Evolutionary conservation across 2,329 filamentous ascomycete genomes (phyloP).

Genomic region (Ophiostoma tasmaniense): DNA sequence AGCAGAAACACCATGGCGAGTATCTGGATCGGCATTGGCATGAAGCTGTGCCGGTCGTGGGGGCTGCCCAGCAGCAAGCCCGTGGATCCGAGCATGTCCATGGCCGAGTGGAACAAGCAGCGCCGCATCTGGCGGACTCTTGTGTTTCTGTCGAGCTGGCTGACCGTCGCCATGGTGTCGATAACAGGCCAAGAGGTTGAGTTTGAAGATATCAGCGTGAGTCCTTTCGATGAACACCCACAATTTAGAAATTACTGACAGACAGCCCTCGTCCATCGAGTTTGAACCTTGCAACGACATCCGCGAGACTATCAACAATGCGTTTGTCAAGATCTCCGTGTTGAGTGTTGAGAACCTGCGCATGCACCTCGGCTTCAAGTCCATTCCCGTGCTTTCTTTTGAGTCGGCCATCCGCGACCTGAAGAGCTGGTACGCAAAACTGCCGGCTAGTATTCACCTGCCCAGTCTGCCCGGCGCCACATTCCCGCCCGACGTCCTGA

Average conservation of each 20-base stretch:
- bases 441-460: constrained; percentile 24
- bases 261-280: constrained; percentile 19
- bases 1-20: constrained; percentile 25
- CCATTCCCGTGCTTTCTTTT: constrained; percentile 24
- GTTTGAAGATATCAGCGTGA: constrained; percentile 16
- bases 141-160: constrained; percentile 28
- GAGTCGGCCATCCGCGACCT: constrained; percentile 25
- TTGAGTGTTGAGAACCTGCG: constrained; percentile 27
- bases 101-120: constrained; percentile 21
- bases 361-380: constrained; percentile 25
- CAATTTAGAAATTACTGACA: no score
- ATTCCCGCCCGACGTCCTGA: constrained; percentile 18
- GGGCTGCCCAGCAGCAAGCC: constrained; percentile 19
- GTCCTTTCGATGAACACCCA: neutral
- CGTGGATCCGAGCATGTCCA: constrained; percentile 11
- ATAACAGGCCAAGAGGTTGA: constrained; percentile 24
- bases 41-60: constrained; percentile 24
- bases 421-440: constrained; percentile 25
- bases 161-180: constrained; percentile 27
- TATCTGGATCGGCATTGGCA: constrained; percentile 25
- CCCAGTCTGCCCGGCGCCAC: constrained; percentile 5
- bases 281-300: constrained; percentile 21
- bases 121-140: constrained; percentile 26
- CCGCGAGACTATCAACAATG: constrained; percentile 25
- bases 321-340: constrained; percentile 26